Conservation (phyloP, 257 asterid genomes). For the Petunia axillaris region DNA sequence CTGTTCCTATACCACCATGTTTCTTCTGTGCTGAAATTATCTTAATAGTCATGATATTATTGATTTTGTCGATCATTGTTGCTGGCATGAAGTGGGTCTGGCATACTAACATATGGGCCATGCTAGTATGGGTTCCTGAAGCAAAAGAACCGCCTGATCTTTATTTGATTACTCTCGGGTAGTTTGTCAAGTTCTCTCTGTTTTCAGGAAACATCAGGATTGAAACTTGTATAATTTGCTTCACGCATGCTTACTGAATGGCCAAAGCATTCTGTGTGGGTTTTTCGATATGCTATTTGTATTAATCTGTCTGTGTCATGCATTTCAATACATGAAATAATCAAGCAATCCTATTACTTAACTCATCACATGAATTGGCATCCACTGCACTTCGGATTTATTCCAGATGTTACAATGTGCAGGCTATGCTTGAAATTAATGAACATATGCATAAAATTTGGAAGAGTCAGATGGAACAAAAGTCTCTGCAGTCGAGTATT, state of each 20-base stretch:
- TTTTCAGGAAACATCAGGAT: slow-evolving; percentile 12
- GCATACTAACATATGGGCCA: neutral
- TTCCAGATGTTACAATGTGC: slow-evolving; percentile 33
- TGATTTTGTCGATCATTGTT: neutral
- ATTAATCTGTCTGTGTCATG: neutral
- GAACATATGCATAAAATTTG: slow-evolving; percentile 32
- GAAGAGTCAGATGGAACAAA: slow-evolving; percentile 37
- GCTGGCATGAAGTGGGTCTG: neutral
- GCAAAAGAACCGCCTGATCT: neutral
- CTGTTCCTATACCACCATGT: slow-evolving; percentile 19
- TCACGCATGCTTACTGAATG: slow-evolving; percentile 6
- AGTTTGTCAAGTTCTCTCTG: neutral
- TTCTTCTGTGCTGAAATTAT: slow-evolving; percentile 16
- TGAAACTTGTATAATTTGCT: slow-evolving; percentile 1
- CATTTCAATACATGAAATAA: slow-evolving; percentile 10
- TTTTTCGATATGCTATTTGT: neutral
- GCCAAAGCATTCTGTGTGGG: neutral
- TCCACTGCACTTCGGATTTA: slow-evolving; percentile 7
- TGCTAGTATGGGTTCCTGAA: slow-evolving; percentile 18
- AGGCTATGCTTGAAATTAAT: slow-evolving; percentile 98
- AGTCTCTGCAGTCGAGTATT: slow-evolving; percentile 69
- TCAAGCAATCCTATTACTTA: neutral
- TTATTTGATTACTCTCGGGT: neutral
- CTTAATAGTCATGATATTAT: neutral
- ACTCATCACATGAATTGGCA: slow-evolving; percentile 13